Evolutionary conservation across 176 grass and related monocot genomes (phyloP).

Genomic region (Tuctoria greenei): DNA sequence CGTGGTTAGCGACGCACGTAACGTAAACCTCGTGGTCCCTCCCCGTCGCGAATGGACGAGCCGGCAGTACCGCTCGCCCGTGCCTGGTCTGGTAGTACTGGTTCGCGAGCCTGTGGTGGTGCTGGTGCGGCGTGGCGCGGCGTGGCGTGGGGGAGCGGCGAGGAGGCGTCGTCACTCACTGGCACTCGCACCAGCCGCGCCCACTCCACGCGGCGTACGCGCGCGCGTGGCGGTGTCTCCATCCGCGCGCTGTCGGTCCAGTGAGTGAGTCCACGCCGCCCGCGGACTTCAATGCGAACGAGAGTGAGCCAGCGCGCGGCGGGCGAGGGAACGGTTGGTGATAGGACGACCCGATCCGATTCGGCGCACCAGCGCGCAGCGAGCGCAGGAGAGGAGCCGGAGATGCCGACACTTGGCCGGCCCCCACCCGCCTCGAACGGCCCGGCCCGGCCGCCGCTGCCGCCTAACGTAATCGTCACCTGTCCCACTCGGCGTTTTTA

Average conservation of each 20-base stretch:
- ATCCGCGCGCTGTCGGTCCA: constrained; percentile 27
- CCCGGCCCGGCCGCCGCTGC: not conserved
- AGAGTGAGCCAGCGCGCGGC: not conserved
- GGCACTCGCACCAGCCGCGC: not conserved
- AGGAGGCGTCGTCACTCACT: not conserved
- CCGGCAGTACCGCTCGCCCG: constrained; percentile 6
- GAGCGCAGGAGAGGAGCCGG: not conserved
- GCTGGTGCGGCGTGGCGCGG: not conserved
- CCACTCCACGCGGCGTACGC: not conserved
- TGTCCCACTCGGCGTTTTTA: constrained; percentile 2
- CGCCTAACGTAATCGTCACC: constrained; percentile 18
- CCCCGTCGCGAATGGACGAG: constrained; percentile 4
- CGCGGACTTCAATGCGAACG: constrained; percentile 34
- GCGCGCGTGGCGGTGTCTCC: constrained; percentile 31
- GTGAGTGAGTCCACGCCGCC: not conserved
- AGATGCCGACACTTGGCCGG: constrained; percentile 44
- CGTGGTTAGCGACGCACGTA: not conserved
- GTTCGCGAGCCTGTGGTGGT: constrained; percentile 34
- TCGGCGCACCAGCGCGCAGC: not conserved
- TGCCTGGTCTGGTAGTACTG: not conserved
- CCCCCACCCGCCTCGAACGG: not conserved
- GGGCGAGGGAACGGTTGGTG: constrained; percentile 15
- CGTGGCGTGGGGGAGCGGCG: not conserved
- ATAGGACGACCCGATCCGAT: constrained; percentile 17
- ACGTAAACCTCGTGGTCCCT: not conserved